Conservation (phyloP, 2,329 filamentous ascomycete species). For the Macrophomina pseudophaseolina region DNA sequence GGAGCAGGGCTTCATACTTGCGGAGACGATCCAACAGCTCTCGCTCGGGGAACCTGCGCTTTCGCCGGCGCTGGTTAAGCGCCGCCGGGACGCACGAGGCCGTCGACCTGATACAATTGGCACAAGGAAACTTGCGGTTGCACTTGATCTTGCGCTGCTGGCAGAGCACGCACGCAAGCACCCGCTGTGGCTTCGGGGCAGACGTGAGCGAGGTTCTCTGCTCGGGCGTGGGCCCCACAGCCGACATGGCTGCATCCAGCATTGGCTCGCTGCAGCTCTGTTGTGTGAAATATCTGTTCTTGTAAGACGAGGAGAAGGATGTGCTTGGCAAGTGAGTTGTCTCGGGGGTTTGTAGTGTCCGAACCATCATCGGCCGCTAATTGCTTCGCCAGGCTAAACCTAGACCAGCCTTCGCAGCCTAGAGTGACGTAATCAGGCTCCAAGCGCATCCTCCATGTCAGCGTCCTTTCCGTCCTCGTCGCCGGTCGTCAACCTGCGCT, state of each 20-base stretch:
- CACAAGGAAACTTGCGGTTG: constrained; percentile 73
- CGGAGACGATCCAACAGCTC: constrained; percentile 72
- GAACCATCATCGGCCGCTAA: not conserved
- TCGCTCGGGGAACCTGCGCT: constrained; percentile 69
- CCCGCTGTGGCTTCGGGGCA: constrained; percentile 41
- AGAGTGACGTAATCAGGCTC: not conserved
- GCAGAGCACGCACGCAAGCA: constrained; percentile 69
- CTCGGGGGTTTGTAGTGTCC: constrained; percentile 6
- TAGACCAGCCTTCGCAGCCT: not conserved
- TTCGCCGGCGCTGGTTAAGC: constrained; percentile 61
- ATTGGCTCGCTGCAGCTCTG: too few relatives aligned
- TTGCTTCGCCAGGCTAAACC: not conserved
- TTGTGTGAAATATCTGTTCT: not conserved
- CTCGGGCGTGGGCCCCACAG: not conserved
- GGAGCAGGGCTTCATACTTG: constrained; percentile 70
- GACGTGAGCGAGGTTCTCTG: not conserved
- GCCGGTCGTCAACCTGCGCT: too few relatives aligned
- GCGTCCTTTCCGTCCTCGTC: not conserved
- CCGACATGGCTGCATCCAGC: not conserved
- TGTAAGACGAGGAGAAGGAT: not conserved
- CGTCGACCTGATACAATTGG: constrained; percentile 68
- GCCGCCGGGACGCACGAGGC: constrained; percentile 59
- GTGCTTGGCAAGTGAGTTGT: not conserved
- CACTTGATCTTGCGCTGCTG: constrained; percentile 79
- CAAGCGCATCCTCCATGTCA: not conserved